Evolutionary conservation across 2,329 filamentous ascomycete species (phyloP).

Genomic region (Penicillium sp.): DNA sequence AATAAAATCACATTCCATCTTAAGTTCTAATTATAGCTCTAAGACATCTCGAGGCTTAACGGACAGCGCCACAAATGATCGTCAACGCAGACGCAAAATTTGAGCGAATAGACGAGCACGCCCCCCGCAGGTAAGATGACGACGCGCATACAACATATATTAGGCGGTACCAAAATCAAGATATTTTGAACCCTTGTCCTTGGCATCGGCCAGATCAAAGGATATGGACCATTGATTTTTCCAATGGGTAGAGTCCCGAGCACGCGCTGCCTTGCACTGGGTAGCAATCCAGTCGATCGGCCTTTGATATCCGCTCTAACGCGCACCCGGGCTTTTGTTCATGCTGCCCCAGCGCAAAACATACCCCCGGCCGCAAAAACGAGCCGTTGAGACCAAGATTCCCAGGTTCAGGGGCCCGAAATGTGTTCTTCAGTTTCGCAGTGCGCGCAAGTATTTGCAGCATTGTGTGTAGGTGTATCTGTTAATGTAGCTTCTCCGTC

Average conservation of each 20-base stretch:
- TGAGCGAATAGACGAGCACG: background rate
- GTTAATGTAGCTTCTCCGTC: background rate
- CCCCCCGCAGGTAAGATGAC: background rate
- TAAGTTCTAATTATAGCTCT: background rate
- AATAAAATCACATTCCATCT: background rate
- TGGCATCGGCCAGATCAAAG: background rate
- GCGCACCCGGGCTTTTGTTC: background rate
- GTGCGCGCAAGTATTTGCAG: background rate
- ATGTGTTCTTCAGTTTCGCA: background rate
- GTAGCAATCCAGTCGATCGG: background rate
- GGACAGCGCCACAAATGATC: conserved; percentile 3
- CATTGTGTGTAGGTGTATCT: background rate
- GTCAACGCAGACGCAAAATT: background rate
- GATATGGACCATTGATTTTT: background rate
- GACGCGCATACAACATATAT: background rate
- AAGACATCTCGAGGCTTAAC: background rate
- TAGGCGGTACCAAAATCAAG: background rate
- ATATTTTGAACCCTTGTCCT: background rate
- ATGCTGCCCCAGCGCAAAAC: background rate
- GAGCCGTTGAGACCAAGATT: background rate
- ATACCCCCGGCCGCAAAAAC: background rate
- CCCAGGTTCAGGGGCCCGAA: background rate
- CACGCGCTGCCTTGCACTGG: background rate
- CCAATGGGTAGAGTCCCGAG: background rate
- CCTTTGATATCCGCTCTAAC: background rate